Evolutionary conservation across 768 basidiomycete species (phyloP).

Genomic region (Podaxis sp.): DNA sequence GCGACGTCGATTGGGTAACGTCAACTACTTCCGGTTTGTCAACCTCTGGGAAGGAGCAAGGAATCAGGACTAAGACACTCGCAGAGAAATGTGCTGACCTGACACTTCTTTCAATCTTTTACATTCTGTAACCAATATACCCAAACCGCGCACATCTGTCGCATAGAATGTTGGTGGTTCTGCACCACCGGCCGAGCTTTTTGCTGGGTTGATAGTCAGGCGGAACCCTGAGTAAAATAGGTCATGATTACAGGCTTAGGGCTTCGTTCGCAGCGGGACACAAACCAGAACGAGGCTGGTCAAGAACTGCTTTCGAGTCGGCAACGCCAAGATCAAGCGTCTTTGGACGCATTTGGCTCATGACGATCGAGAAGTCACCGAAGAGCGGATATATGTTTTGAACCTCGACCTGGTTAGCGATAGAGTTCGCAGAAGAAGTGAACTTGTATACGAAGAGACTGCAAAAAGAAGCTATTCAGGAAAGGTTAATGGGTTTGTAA

Average conservation of each 20-base stretch:
- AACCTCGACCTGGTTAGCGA: constrained; percentile 33
- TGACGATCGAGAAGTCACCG: constrained; percentile 45
- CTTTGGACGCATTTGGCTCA: constrained; percentile 47
- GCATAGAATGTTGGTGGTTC: constrained; percentile 42
- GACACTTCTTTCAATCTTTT: constrained; percentile 49
- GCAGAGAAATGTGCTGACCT: constrained; percentile 29
- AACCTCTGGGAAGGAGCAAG: constrained; percentile 14
- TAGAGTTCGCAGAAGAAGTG: constrained; percentile 21
- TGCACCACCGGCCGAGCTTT: constrained; percentile 21
- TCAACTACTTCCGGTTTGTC: constrained; percentile 20
- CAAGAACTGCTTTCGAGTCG: constrained; percentile 19
- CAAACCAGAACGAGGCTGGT: constrained; percentile 40
- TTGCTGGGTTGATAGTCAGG: constrained; percentile 47
- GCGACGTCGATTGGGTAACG: constrained; percentile 25
- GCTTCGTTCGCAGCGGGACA: not conserved
- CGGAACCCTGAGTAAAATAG: constrained; percentile 37
- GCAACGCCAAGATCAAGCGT: constrained; percentile 29
- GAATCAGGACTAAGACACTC: not conserved
- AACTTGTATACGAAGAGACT: constrained; percentile 49
- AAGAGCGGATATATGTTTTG: constrained; percentile 55
- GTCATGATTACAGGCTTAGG: constrained; percentile 2
- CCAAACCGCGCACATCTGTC: constrained; percentile 42
- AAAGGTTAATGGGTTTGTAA: constrained; percentile 12
- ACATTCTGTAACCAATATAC: constrained; percentile 47
- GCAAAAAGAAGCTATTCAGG: constrained; percentile 9